These are phyloP conservation scores for Babesia bovis DNA, from an alignment of 169 alveolate genomes.

Conservation along the genomic window DNA sequence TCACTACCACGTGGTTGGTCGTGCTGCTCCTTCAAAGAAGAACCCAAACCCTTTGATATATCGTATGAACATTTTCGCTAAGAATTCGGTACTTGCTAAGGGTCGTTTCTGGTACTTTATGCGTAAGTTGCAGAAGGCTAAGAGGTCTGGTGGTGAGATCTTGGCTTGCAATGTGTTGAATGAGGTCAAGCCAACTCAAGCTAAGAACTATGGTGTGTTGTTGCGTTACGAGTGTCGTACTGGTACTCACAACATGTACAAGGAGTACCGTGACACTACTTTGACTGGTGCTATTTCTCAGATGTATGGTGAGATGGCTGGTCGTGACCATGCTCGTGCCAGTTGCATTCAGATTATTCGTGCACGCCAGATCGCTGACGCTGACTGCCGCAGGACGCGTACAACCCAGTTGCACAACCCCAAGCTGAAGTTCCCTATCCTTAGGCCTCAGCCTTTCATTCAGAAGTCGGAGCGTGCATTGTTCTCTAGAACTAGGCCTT, in stretches of 20 bases:
- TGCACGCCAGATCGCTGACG: constrained; percentile 80
- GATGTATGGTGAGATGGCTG: constrained; percentile 96
- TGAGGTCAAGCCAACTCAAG: constrained; percentile 89
- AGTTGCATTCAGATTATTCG: constrained; percentile 91
- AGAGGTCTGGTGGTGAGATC: constrained; percentile 95
- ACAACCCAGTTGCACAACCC: constrained; percentile 83
- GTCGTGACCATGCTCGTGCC: constrained; percentile 96
- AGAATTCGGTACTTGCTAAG: constrained; percentile 94
- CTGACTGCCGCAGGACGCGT: constrained; percentile 85
- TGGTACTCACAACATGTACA: constrained; percentile 98
- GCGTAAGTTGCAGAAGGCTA: constrained; percentile 93
- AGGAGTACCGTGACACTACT: constrained; percentile 96
- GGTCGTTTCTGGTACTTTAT: constrained; percentile 97
- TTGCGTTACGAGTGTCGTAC: constrained; percentile 97
- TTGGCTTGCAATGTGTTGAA: constrained; percentile 86
- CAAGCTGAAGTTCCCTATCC: constrained; percentile 88
- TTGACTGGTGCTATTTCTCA: constrained; percentile 96
- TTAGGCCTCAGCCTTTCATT: constrained; percentile 53
- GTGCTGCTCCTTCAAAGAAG: constrained; percentile 92
- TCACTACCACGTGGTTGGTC: constrained; percentile 94
- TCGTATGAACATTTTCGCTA: constrained; percentile 97
- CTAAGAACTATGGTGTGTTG: constrained; percentile 96
- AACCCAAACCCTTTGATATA: constrained; percentile 88
- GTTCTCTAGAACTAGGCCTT: constrained; percentile 43
- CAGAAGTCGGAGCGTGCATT: constrained; percentile 44